A percentile compares a stretch with the other conserved stretches of the same genome.
Evolutionary conservation across 2,329 filamentous ascomycete genomes (phyloP).

Genomic region (Claviceps quebecensis): DNA sequence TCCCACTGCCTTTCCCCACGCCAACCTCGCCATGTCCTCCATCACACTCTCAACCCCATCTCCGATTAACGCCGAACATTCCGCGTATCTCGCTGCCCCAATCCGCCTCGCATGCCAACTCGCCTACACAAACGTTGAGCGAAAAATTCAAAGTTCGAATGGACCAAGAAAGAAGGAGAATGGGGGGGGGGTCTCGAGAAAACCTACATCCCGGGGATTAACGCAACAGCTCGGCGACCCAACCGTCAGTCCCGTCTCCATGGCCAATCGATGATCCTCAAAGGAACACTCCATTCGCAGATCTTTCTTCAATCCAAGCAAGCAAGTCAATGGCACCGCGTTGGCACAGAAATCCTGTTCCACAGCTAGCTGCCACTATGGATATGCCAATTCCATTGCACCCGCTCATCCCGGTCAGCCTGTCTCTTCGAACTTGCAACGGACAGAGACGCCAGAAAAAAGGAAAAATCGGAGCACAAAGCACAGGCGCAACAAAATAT

Average conservation of each 20-base stretch:
- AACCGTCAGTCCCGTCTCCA: background rate
- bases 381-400: background rate
- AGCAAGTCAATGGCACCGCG: slow-evolving; percentile 15
- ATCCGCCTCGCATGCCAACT: slow-evolving; percentile 19
- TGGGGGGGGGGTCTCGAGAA: background rate
- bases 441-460: background rate
- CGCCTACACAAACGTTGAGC: slow-evolving; percentile 11
- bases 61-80: slow-evolving; percentile 23
- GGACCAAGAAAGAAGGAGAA: background rate
- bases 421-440: background rate
- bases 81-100: slow-evolving; percentile 16
- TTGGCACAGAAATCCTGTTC: background rate
- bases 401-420: background rate
- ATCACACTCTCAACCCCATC: slow-evolving; percentile 20
- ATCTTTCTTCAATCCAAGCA: slow-evolving; percentile 24
- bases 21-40: slow-evolving; percentile 14
- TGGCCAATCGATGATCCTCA: slow-evolving; percentile 5
- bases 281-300: slow-evolving; percentile 8
- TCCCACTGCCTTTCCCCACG: slow-evolving; percentile 9
- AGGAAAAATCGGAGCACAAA: background rate
- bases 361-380: slow-evolving; percentile 12
- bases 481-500: background rate
- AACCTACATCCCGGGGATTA: slow-evolving; percentile 14
- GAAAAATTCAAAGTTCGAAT: background rate
- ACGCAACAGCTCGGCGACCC: slow-evolving; percentile 17